Evolutionary conservation across 768 basidiomycete genomes (phyloP).

Genomic region (Suillus weaverae): DNA sequence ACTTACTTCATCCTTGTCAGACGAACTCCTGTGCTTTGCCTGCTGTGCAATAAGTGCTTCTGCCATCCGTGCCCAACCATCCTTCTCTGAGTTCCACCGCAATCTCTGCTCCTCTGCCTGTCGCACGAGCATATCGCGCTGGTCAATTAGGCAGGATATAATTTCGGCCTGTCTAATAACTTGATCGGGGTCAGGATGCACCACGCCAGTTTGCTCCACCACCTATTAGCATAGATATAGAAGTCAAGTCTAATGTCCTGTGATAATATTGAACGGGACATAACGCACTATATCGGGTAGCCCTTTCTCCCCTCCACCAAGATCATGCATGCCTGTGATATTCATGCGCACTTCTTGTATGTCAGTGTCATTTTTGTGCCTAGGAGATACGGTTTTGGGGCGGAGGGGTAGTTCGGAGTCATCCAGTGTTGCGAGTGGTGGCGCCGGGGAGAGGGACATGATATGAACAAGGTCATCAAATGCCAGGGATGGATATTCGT

Average conservation of each 20-base stretch:
- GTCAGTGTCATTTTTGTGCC: conserved; percentile 47
- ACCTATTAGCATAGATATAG: conserved; percentile 35
- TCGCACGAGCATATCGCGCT: conserved; percentile 56
- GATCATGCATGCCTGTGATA: conserved; percentile 44
- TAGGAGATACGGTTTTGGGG: conserved; percentile 30
- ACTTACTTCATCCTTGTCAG: conserved; percentile 47
- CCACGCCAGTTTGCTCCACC: conserved; percentile 43
- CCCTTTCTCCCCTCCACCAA: conserved; percentile 47
- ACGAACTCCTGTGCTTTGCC: conserved; percentile 38
- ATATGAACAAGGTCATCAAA: conserved; percentile 58
- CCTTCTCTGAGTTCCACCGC: conserved; percentile 62
- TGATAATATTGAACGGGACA: conserved; percentile 13
- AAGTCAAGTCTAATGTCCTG: conserved; percentile 3
- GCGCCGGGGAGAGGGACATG: conserved; percentile 51
- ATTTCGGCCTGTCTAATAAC: conserved; percentile 61
- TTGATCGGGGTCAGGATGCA: conserved; percentile 44
- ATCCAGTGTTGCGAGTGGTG: conserved; percentile 19
- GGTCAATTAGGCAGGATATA: conserved; percentile 54
- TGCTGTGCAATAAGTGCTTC: conserved; percentile 61
- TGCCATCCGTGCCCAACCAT: conserved; percentile 63
- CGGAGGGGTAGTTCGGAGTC: conserved; percentile 21
- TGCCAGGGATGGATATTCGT: conserved; percentile 42
- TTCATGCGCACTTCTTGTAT: conserved; percentile 48
- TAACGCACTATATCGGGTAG: conserved; percentile 56
- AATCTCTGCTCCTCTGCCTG: conserved; percentile 58